Percentiles rank a stretch among this genome's conserved stretches.
These are phyloP conservation scores for Candida neerlandica DNA, from an alignment of 1,139 yeast species.

Conservation along the genomic window DNA sequence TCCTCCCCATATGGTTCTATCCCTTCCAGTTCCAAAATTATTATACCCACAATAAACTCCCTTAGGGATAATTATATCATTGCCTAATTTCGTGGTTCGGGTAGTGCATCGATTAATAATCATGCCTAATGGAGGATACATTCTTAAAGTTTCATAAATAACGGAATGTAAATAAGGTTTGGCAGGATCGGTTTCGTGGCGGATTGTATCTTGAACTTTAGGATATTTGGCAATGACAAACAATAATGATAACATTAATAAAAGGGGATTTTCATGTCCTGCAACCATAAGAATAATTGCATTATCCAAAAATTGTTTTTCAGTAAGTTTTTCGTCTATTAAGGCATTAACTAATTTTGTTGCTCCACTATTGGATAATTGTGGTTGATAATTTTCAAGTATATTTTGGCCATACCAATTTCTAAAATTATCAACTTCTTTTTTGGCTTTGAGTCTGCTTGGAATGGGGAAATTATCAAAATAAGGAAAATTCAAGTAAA, in stretches of 20 bases:
- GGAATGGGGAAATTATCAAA: slow-evolving; percentile 56
- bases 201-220: slow-evolving; percentile 35
- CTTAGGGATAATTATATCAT: slow-evolving; percentile 48
- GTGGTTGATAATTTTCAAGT: slow-evolving; percentile 8
- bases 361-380: slow-evolving; percentile 21
- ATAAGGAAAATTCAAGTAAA: slow-evolving; percentile 56
- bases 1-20: slow-evolving; percentile 50
- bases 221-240: slow-evolving; percentile 48
- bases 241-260: slow-evolving; percentile 51
- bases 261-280: slow-evolving; percentile 67
- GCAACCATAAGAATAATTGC: slow-evolving; percentile 60
- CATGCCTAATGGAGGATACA: slow-evolving; percentile 62
- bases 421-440: slow-evolving; percentile 47
- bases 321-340: slow-evolving; percentile 35
- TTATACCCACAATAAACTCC: slow-evolving; percentile 61
- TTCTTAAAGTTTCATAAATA: slow-evolving; percentile 54
- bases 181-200: slow-evolving; percentile 26
- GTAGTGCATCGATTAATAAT: slow-evolving; percentile 56
- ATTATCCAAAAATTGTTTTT: slow-evolving; percentile 56
- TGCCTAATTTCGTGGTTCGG: slow-evolving; percentile 38
- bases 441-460: slow-evolving; percentile 46
- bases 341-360: slow-evolving; percentile 41
- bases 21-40: slow-evolving; percentile 58
- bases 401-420: slow-evolving; percentile 29
- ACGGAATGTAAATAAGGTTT: slow-evolving; percentile 29